A percentile compares a stretch with the other conserved stretches of the same genome.
phyloP scores from a whole-genome alignment of 2,329 filamentous ascomycete species.

The Fusarium pseudocircinatum region DNA sequence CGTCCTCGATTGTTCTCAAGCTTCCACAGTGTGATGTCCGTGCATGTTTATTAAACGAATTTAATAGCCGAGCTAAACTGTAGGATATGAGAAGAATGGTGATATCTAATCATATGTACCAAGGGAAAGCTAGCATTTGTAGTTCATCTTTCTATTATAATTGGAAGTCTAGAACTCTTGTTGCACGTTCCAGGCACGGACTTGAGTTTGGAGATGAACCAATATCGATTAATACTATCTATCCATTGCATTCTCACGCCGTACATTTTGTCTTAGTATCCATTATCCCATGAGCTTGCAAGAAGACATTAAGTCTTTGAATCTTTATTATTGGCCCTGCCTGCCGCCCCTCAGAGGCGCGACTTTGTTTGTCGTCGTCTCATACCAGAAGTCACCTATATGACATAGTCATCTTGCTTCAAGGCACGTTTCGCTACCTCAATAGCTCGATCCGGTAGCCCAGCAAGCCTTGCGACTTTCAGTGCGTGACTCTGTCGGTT shows the following conservation, averaged over 20 bases:
- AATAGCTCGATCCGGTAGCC: slow-evolving; percentile 78
- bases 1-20: slow-evolving; percentile 12
- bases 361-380: background rate
- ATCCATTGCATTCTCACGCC: background rate
- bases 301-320: background rate
- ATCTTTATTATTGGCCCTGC: background rate
- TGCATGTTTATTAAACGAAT: slow-evolving; percentile 2
- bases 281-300: background rate
- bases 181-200: too few species aligned
- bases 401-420: slow-evolving; percentile 22
- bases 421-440: slow-evolving; percentile 71
- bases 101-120: background rate
- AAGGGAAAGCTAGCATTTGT: background rate
- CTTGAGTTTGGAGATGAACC: background rate
- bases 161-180: background rate
- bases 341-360: background rate
- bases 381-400: background rate
- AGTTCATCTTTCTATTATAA: background rate
- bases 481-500: slow-evolving; percentile 91
- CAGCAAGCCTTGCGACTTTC: slow-evolving; percentile 91
- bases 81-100: background rate
- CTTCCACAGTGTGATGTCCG: slow-evolving; percentile 24
- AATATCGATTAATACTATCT: background rate
- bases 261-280: background rate
- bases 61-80: background rate